These are phyloP conservation scores for Phytophthora pseudosyringae DNA, from an alignment of 352 stramenopile species.

Conservation along the genomic window DNA sequence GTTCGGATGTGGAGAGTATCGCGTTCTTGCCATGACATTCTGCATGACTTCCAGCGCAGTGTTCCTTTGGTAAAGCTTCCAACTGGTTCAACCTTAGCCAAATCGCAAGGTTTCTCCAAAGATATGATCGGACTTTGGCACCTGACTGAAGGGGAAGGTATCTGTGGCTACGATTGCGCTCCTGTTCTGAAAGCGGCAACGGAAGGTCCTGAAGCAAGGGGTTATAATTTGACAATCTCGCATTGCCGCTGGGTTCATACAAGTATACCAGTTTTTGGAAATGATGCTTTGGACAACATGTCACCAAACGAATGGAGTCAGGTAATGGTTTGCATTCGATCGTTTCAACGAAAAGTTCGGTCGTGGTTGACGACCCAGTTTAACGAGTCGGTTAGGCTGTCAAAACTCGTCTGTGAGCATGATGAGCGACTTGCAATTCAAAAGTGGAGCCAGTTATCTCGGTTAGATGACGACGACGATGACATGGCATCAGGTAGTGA, in stretches of 20 bases:
- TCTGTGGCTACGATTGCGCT: slow-evolving; percentile 58
- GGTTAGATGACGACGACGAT: slow-evolving; percentile 40
- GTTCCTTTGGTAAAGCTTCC: slow-evolving; percentile 46
- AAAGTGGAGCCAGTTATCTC: slow-evolving; percentile 36
- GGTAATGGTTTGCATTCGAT: slow-evolving; percentile 35
- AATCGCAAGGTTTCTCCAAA: slow-evolving; percentile 26
- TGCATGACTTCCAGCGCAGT: slow-evolving; percentile 68
- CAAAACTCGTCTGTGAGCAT: slow-evolving; percentile 49
- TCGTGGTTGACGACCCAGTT: slow-evolving; percentile 30
- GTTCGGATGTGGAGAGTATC: slow-evolving; percentile 72
- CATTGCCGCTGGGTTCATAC: slow-evolving; percentile 72
- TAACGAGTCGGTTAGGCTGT: slow-evolving; percentile 34
- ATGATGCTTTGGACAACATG: slow-evolving; percentile 45
- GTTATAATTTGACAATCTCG: slow-evolving; percentile 53
- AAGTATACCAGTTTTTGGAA: slow-evolving; percentile 67
- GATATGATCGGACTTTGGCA: slow-evolving; percentile 70
- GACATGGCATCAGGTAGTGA: slow-evolving; percentile 36
- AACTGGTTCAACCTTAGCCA: slow-evolving; percentile 13
- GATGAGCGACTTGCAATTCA: slow-evolving; percentile 44
- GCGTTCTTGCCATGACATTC: slow-evolving; percentile 51
- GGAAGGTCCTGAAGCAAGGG: slow-evolving; percentile 27
- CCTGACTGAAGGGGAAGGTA: slow-evolving; percentile 77
- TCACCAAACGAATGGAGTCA: slow-evolving; percentile 36
- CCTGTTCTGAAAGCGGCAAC: slow-evolving; percentile 19
- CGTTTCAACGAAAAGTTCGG: slow-evolving; percentile 52